Conservation (phyloP, 805 yeast genomes). For the Lachancea quebecensis region DNA sequence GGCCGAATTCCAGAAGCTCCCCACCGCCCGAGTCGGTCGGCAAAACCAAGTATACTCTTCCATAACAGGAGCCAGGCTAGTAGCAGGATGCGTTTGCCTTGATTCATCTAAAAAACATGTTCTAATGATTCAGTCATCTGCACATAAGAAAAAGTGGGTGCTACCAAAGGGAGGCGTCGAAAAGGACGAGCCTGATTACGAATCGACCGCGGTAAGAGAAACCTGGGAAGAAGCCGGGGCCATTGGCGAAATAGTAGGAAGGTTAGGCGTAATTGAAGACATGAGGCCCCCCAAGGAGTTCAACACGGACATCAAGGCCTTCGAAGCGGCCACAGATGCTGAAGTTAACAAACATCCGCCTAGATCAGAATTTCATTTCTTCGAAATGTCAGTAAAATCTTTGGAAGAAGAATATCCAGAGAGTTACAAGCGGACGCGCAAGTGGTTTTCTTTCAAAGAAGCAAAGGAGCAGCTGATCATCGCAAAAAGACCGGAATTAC, state of each 20-base stretch:
- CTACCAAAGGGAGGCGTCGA: constrained; percentile 96
- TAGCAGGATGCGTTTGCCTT: constrained; percentile 86
- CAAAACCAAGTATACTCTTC: constrained; percentile 52
- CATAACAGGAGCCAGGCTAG: constrained; percentile 69
- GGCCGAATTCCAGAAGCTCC: constrained; percentile 26
- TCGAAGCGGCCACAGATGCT: constrained; percentile 18
- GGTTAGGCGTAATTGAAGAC: constrained; percentile 65
- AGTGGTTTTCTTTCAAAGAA: constrained; percentile 68
- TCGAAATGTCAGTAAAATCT: constrained; percentile 58
- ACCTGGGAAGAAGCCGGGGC: constrained; percentile 99
- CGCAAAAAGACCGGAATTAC: constrained; percentile 60
- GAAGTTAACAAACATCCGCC: constrained; percentile 45
- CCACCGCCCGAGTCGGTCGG: constrained; percentile 47
- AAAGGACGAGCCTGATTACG: constrained; percentile 53
- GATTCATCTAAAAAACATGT: constrained; percentile 52
- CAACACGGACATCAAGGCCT: constrained; percentile 24
- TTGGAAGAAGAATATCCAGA: constrained; percentile 76
- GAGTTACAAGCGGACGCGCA: constrained; percentile 47
- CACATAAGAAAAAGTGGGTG: constrained; percentile 69
- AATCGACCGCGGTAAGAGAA: constrained; percentile 66
- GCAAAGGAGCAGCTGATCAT: constrained; percentile 53
- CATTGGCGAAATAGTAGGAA: constrained; percentile 49
- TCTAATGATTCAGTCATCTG: constrained; percentile 71
- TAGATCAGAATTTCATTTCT: constrained; percentile 81
- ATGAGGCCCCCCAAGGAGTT: constrained; percentile 42